Conservation (phyloP, 73 alveolate species). For the Stentor roeselii region DNA sequence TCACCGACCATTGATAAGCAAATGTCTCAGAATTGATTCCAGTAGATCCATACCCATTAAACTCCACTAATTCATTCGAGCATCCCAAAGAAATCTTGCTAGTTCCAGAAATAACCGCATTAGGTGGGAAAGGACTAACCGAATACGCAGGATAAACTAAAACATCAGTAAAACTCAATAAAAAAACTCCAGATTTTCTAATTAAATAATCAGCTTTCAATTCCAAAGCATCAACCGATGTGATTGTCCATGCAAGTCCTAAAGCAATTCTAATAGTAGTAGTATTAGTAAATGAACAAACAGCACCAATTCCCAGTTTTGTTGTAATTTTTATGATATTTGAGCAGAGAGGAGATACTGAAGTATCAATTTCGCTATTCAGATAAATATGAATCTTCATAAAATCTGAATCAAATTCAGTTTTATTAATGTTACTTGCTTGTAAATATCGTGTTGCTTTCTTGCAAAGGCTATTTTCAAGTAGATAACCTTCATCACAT, state of each 20-base stretch:
- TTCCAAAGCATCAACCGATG: background rate
- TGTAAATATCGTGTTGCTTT: background rate
- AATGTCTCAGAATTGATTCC: background rate
- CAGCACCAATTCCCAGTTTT: background rate
- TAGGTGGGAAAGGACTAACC: background rate
- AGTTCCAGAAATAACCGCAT: background rate
- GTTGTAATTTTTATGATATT: background rate
- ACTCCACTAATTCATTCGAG: background rate
- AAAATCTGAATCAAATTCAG: background rate
- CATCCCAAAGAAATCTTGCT: background rate
- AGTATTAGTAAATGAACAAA: background rate
- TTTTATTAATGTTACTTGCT: background rate
- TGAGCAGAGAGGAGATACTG: background rate
- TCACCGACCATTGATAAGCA: background rate
- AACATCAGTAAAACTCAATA: no score
- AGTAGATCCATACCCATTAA: background rate
- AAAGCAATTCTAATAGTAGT: background rate
- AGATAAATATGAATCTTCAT: no score
- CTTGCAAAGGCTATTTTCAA: background rate
- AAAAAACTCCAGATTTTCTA: background rate
- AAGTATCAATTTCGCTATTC: background rate
- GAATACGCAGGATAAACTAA: background rate
- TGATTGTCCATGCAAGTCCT: background rate
- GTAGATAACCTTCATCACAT: background rate
- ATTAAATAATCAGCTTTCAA: background rate